Conservation (phyloP, 2,329 filamentous ascomycete species). For the Colletotrichum costaricense region DNA sequence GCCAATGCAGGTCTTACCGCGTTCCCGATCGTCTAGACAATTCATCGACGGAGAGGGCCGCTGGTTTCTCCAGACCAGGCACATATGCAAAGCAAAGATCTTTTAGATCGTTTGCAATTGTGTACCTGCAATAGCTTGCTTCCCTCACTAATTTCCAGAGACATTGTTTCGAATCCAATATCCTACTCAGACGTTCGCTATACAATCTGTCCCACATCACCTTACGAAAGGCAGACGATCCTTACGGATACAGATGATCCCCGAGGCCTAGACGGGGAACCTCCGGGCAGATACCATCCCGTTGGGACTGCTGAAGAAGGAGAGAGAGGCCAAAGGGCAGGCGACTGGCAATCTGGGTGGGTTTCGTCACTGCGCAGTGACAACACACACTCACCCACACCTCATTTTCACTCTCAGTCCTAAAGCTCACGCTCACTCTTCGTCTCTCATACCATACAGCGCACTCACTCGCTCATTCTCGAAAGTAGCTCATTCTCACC, state of each 20-base stretch:
- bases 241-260: not conserved
- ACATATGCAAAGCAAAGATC: not conserved
- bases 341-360: slow-evolving; percentile 20
- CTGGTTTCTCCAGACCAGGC: not conserved
- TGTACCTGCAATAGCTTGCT: not conserved
- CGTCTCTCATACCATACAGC: not conserved
- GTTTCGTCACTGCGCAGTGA: slow-evolving; percentile 35
- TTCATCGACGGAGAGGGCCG: not conserved
- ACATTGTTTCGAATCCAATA: not conserved
- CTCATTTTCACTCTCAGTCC: slow-evolving; percentile 11
- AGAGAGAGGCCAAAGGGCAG: slow-evolving; percentile 4
- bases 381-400: slow-evolving; percentile 33
- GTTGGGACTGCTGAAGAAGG: slow-evolving; percentile 31
- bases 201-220: not conserved
- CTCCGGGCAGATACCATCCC: slow-evolving; percentile 12
- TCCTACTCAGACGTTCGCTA: not conserved
- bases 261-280: not conserved
- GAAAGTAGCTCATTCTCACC: not conserved
- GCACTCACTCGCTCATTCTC: not conserved
- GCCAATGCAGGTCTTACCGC: slow-evolving; percentile 2
- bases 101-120: not conserved
- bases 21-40: slow-evolving; percentile 1
- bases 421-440: not conserved
- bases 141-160: not conserved
- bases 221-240: not conserved